Percentiles rank a stretch among this genome's conserved stretches.
Evolutionary conservation across 805 yeast genomes (phyloP).

Genomic region (Yarrowia bubula): DNA sequence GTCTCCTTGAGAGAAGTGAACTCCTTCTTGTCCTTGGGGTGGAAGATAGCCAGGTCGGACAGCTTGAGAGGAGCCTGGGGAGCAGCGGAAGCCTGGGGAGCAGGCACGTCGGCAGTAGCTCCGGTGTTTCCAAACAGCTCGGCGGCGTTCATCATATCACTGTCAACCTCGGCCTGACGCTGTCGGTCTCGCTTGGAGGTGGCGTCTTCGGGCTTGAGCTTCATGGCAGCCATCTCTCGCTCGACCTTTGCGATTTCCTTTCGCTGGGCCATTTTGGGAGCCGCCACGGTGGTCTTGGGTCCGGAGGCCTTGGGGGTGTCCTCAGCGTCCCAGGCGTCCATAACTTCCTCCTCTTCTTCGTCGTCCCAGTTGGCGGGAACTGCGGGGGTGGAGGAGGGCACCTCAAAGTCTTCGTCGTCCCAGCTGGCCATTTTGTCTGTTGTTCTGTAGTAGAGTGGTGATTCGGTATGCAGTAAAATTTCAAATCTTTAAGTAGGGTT

Average conservation of each 20-base stretch:
- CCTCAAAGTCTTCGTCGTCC: constrained; percentile 89
- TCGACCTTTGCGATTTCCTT: constrained; percentile 42
- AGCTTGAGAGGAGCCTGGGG: constrained; percentile 29
- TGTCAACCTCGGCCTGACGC: constrained; percentile 73
- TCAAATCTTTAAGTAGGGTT: constrained; percentile 12
- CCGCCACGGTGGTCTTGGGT: constrained; percentile 46
- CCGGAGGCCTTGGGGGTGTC: constrained; percentile 48
- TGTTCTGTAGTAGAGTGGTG: neutral
- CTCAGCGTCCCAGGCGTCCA: constrained; percentile 88
- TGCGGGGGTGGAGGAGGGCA: constrained; percentile 59
- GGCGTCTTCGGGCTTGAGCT: constrained; percentile 56
- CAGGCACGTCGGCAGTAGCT: constrained; percentile 40
- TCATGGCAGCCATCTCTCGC: constrained; percentile 46
- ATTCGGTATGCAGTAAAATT: constrained; percentile 12
- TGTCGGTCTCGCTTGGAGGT: constrained; percentile 70
- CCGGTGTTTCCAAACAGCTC: constrained; percentile 74
- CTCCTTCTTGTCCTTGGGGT: constrained; percentile 76
- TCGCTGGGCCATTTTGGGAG: constrained; percentile 43
- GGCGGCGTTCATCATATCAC: constrained; percentile 91
- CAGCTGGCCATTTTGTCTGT: constrained; percentile 8
- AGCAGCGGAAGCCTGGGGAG: constrained; percentile 26
- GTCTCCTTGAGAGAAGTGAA: constrained; percentile 75
- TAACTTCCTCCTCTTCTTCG: constrained; percentile 71
- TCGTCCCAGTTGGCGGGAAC: constrained; percentile 78
- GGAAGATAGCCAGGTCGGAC: constrained; percentile 60